phyloP scores from a whole-genome alignment of 1,139 yeast genomes.

The Torulaspora pretoriensis region DNA sequence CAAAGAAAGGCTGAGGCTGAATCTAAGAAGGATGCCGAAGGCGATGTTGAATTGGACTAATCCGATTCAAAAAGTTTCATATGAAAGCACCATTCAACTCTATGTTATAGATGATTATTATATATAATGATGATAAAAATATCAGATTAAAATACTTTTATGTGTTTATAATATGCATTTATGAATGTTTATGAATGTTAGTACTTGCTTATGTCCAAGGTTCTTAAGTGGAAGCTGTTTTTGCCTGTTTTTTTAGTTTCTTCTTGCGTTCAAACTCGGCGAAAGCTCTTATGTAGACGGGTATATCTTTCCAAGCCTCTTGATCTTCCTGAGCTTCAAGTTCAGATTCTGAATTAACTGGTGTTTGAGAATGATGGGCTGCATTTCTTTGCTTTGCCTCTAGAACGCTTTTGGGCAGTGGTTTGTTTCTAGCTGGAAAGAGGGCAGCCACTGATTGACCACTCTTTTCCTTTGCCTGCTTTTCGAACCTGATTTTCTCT shows the following conservation, averaged over 20 bases:
- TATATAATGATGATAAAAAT: conserved; percentile 12
- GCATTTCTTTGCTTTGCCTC: conserved; percentile 27
- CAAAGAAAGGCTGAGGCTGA: conserved; percentile 51
- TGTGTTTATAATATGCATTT: conserved; percentile 1
- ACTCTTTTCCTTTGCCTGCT: conserved; percentile 28
- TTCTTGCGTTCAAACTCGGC: conserved; percentile 74
- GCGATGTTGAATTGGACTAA: conserved; percentile 29
- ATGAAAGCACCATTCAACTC: conserved; percentile 5
- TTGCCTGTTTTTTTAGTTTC: conserved; percentile 37
- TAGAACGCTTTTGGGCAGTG: conserved; percentile 36
- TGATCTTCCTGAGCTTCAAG: conserved; percentile 38
- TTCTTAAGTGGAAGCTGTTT: background rate
- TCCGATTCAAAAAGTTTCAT: background rate
- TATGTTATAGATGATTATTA: conserved; percentile 11
- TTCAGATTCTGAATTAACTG: conserved; percentile 12
- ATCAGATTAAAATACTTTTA: background rate
- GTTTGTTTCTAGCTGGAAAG: conserved; percentile 35
- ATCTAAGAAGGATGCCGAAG: conserved; percentile 25
- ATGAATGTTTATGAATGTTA: conserved; percentile 5
- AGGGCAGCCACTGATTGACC: conserved; percentile 23
- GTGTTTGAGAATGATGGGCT: conserved; percentile 12
- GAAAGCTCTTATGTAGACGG: conserved; percentile 73
- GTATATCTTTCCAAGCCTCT: conserved; percentile 64
- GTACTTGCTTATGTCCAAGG: background rate
- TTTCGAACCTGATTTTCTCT: conserved; percentile 25